Percentiles rank a stretch among this genome's conserved stretches.
Evolutionary conservation across 2,329 filamentous ascomycete species (phyloP).

Genomic region (Aspergillus ustus): DNA sequence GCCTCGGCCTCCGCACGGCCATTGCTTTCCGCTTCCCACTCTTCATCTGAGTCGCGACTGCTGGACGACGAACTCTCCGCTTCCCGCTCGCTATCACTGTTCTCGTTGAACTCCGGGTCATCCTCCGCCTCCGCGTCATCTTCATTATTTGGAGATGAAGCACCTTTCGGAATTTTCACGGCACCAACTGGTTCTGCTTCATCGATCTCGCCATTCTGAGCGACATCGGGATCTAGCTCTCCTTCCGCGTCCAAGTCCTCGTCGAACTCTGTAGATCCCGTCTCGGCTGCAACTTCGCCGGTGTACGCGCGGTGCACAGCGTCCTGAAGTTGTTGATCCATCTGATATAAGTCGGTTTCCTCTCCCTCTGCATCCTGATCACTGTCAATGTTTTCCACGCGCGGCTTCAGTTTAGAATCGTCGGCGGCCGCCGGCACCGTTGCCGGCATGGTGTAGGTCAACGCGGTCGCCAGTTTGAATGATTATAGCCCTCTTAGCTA

Average conservation of each 20-base stretch:
- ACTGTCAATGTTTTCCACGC: constrained; percentile 41
- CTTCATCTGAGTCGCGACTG: constrained; percentile 62
- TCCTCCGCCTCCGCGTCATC: constrained; percentile 46
- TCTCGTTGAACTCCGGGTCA: constrained; percentile 49
- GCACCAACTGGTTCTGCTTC: constrained; percentile 46
- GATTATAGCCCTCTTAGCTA: constrained; percentile 16
- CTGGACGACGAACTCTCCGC: constrained; percentile 44
- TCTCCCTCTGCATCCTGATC: constrained; percentile 52
- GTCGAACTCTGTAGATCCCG: constrained; percentile 25
- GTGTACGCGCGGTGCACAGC: constrained; percentile 43
- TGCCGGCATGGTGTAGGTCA: constrained; percentile 47
- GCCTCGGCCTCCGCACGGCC: constrained; percentile 36
- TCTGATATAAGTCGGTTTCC: constrained; percentile 47
- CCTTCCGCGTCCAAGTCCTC: constrained; percentile 14
- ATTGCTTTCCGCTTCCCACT: constrained; percentile 56
- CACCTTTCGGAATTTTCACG: constrained; percentile 41
- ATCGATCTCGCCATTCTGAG: constrained; percentile 47
- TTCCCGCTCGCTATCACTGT: constrained; percentile 46
- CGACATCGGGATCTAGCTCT: constrained; percentile 27
- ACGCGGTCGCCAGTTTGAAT: constrained; percentile 44
- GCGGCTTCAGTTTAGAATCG: constrained; percentile 38
- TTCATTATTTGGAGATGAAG: constrained; percentile 37
- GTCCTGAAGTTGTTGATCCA: constrained; percentile 45
- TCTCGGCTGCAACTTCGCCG: constrained; percentile 36
- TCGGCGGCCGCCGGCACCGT: constrained; percentile 45